A percentile compares a stretch with the other conserved stretches of the same genome.
Conservation (phyloP, 2,329 filamentous ascomycete genomes). For the Penicillium rolfsii region DNA sequence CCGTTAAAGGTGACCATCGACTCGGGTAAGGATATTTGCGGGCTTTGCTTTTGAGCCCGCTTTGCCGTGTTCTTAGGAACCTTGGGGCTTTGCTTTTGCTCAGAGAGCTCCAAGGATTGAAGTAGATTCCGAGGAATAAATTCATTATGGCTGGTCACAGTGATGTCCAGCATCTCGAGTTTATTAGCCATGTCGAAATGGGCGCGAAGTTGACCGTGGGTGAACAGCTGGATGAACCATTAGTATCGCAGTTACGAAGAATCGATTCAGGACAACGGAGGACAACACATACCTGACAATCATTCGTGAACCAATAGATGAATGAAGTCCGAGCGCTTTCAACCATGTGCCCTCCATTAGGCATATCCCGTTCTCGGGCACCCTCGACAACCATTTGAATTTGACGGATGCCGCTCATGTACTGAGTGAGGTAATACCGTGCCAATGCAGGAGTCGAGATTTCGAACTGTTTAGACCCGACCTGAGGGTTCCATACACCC, state of each 20-base stretch:
- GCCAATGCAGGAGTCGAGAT: conserved; percentile 80
- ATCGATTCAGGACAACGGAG: conserved; percentile 22
- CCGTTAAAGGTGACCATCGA: conserved; percentile 55
- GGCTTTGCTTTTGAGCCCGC: conserved; percentile 52
- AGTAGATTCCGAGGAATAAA: conserved; percentile 72
- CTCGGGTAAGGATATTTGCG: conserved; percentile 48
- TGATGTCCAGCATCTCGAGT: conserved; percentile 83
- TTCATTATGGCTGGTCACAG: conserved; percentile 76
- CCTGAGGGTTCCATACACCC: conserved; percentile 59
- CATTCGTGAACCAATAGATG: conserved; percentile 85
- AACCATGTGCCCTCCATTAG: conserved; percentile 70
- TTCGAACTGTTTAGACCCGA: conserved; percentile 79
- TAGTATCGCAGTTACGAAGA: neutral
- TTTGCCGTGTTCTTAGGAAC: conserved; percentile 60
- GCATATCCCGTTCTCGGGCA: conserved; percentile 59
- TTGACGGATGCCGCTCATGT: conserved; percentile 79
- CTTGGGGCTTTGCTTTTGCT: conserved; percentile 62
- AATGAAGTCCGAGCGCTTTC: conserved; percentile 77
- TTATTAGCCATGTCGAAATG: conserved; percentile 78
- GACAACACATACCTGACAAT: conserved; percentile 68
- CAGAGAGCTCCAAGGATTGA: conserved; percentile 53
- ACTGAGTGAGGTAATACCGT: conserved; percentile 88
- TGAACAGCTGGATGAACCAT: conserved; percentile 63
- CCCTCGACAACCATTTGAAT: conserved; percentile 85
- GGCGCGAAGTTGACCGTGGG: conserved; percentile 74